phyloP scores from a whole-genome alignment of 106 monocot species.

The Agapanthus africanus region DNA sequence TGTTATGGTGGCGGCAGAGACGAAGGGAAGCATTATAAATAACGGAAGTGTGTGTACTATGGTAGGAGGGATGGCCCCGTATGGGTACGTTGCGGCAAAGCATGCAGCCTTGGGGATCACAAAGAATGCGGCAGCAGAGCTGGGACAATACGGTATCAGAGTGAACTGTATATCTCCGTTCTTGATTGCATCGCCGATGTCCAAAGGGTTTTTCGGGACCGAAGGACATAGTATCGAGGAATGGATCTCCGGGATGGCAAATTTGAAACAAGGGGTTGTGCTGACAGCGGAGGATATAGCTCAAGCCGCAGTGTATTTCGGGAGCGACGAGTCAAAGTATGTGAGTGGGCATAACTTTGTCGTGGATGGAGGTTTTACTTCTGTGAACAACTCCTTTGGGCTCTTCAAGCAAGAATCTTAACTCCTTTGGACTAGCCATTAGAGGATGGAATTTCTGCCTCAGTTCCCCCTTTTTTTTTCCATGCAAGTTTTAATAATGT shows the following conservation, averaged over 20 bases:
- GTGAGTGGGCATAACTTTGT: conserved; percentile 29
- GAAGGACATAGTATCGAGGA: not conserved
- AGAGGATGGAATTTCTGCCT: no score
- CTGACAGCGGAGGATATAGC: conserved; percentile 17
- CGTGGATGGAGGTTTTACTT: conserved; percentile 25
- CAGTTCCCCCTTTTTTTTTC: no score
- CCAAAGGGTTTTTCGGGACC: not conserved
- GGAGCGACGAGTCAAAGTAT: conserved; percentile 18
- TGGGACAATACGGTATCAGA: conserved; percentile 30
- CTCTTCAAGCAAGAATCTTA: not conserved
- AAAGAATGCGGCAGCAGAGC: conserved; percentile 34
- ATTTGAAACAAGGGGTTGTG: conserved; percentile 21
- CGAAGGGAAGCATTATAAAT: conserved; percentile 4
- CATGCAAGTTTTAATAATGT: no score
- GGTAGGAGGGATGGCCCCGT: conserved; percentile 2
- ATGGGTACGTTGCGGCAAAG: conserved; percentile 25
- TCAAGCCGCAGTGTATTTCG: conserved; percentile 22
- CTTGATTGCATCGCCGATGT: conserved; percentile 21
- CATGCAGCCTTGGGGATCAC: conserved; percentile 18
- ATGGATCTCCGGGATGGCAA: not conserved
- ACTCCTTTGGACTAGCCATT: no score
- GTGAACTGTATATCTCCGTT: conserved; percentile 45
- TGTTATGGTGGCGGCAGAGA: conserved; percentile 18
- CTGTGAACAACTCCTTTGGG: not conserved
- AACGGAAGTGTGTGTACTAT: conserved; percentile 5